Evolutionary conservation across 1,139 yeast genomes (phyloP), one percentile per base, ranked within the genome.

Genomic region (Suhomyces guaymorum): DNA sequence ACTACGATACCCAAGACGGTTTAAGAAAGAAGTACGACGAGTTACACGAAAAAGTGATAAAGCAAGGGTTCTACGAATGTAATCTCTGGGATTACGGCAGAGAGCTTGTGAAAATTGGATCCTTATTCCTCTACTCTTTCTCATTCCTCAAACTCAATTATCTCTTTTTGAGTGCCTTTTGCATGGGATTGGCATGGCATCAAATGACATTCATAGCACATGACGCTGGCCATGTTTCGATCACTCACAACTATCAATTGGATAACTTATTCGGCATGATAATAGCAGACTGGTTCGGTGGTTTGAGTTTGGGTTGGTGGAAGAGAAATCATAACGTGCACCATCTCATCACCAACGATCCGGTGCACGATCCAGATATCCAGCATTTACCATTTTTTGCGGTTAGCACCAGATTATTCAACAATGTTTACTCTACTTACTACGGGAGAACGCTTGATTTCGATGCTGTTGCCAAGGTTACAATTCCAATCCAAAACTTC

Each of bases 291-390:
- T 87, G 75, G 67, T 61, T 80, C 38, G 96, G 96, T n/a, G 96
- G 96, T 0, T 66, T 88, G 34, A 85, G 95, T 34, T 58, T 87
- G 24, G 95, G 96, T 2, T 88, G 96, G 96, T 88, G 96, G 96
- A 89, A 88, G 52, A 71, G 92, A 34, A 88, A 85, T 58, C 96
- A 88, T 59, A 88, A 88, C 55, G 95, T 88, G 15, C 96, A 89
- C 56, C 96, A 88, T 59, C 63, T 88, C 38, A 73, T 88, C 36
- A 84, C 96, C 11, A 88, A 88, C 57, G 96, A 88, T 52, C 96
- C 96, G 0, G 82, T 83, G 1, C 96, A 88, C 55, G 96, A 89
- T 53, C 96, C 96, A 0, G 96, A 88, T 61, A 89, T 88, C 53
- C 96, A 89, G 59, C 96, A 88, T 60, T 60, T 88, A 44, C 96